Conservation (phyloP, 306 rosid species). For the Casuarina equisetifolia region DNA sequence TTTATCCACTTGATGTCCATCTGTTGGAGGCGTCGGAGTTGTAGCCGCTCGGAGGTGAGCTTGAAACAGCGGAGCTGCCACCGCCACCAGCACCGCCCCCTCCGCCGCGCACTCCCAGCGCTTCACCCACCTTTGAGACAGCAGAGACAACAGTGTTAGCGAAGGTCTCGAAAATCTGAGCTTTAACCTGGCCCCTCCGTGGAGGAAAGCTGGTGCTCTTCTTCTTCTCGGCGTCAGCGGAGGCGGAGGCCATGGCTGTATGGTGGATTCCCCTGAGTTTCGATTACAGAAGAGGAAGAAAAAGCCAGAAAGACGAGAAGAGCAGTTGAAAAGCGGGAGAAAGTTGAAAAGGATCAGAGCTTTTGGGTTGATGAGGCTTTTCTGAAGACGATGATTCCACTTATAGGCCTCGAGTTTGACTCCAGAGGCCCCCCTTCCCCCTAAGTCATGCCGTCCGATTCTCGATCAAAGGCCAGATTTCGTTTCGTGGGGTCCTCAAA, state of each 20-base stretch:
- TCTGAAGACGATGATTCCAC: too few relatives aligned
- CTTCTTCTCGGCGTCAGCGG: slow-evolving; percentile 3
- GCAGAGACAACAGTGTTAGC: slow-evolving; percentile 22
- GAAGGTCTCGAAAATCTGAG: slow-evolving; percentile 31
- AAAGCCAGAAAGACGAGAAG: not conserved
- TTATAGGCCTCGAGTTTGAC: too few relatives aligned
- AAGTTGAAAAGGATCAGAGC: too few relatives aligned
- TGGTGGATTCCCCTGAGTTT: not conserved
- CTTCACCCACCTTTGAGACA: slow-evolving; percentile 16
- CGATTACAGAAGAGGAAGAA: not conserved
- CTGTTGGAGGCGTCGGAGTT: slow-evolving; percentile 24
- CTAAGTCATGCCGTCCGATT: too few relatives aligned
- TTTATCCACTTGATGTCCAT: not conserved
- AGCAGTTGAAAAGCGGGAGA: too few relatives aligned
- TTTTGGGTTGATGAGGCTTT: too few relatives aligned
- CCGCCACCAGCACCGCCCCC: not conserved
- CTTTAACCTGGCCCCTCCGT: slow-evolving; percentile 34
- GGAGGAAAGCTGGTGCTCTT: slow-evolving; percentile 19
- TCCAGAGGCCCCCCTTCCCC: too few relatives aligned
- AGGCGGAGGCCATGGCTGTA: slow-evolving; percentile 19
- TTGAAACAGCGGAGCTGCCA: slow-evolving; percentile 25
- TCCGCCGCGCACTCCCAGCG: not conserved
- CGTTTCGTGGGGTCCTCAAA: too few relatives aligned
- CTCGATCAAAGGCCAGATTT: too few relatives aligned
- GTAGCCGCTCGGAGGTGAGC: slow-evolving; percentile 35